These are phyloP conservation scores for Fusarium vanettenii DNA, from an alignment of 2,329 filamentous ascomycete genomes.

Conservation along the genomic window DNA sequence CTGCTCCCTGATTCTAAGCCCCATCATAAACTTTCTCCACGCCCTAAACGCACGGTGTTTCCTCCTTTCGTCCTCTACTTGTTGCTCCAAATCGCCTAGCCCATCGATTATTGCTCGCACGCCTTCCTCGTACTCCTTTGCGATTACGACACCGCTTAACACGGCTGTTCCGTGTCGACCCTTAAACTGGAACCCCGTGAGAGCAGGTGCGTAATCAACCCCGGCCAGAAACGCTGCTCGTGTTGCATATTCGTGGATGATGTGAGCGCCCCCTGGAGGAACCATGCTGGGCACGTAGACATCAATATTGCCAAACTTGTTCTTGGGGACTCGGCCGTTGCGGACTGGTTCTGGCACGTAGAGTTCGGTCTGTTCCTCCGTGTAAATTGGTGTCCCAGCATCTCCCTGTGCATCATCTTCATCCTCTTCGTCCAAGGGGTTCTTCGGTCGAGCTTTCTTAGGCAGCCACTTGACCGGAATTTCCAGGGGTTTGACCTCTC, in stretches of 20 bases:
- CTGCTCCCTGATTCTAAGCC: conserved; percentile 78
- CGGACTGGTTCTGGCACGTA: conserved; percentile 83
- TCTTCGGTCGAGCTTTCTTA: conserved; percentile 54
- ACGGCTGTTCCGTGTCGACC: conserved; percentile 89
- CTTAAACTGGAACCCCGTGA: conserved; percentile 90
- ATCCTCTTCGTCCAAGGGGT: conserved; percentile 40
- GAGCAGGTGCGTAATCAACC: conserved; percentile 88
- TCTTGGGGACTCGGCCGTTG: conserved; percentile 83
- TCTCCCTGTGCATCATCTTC: conserved; percentile 46
- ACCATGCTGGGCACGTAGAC: conserved; percentile 94
- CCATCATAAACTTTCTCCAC: conserved; percentile 76
- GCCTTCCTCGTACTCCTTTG: conserved; percentile 77
- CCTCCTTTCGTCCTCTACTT: conserved; percentile 75
- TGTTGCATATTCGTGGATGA: conserved; percentile 69
- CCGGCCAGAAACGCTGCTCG: conserved; percentile 80
- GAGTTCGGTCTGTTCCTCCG: conserved; percentile 72
- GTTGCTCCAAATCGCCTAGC: conserved; percentile 73
- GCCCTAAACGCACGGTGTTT: conserved; percentile 80
- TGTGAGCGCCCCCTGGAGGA: conserved; percentile 81
- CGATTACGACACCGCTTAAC: conserved; percentile 81
- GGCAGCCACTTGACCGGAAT: conserved; percentile 83
- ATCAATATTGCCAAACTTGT: conserved; percentile 94
- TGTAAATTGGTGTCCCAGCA: conserved; percentile 68
- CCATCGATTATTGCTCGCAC: conserved; percentile 76
- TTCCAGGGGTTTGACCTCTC: conserved; percentile 81